Base-by-base conservation (phyloP, 441 rosid genomes). In the Theobroma grandiflorum region DNA sequence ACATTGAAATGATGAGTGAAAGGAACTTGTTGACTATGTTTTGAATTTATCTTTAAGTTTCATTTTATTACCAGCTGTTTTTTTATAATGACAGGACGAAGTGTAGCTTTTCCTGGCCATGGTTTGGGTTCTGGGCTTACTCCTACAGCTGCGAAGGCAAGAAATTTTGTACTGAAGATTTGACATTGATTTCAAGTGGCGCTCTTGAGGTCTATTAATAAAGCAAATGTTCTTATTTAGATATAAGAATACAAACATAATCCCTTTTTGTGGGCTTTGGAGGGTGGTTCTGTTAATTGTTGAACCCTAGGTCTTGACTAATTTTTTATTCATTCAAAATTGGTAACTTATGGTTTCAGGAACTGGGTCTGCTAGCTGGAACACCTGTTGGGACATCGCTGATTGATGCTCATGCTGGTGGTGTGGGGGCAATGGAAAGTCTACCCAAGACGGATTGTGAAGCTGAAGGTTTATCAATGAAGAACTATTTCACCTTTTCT, bases 371-470 rank as follows among this genome's bases (percentile, higher is more conserved):
- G 75, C 74, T 80, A 62, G 89, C 91, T 53, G 99, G 98, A 85
- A 93, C 88, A 76, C 98, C 97, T 22, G 98, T 96, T 0, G 97
- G 98, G 79, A 90, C 94, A 80, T 95, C 99, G 11, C 84, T 95
- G 83, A 95, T 96, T 86, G 98, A 96, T 88, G 98, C 99, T 73
- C 98, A 96, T 91, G 99, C 99, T 77, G 99, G 98, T 76, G 98
- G 98, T 83, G 92, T 96, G 66, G 99, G 99, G 80, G 95, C 92
- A 68, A 87, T 96, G 95, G 99, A 93, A 88, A 91, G 98, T 79
- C 86, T 83, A 79, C 89, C 87, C 20, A 90, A 85, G 61, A 81
- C 82, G 66, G 87, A 81, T 50, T 78, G 86, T 76, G 84, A 82
- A 63, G 83, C 82, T 33, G 88, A 86, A 90, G 99, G 99, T 94